Conservation (phyloP, 139 green algal genomes). For the Eudorina sp. region DNA sequence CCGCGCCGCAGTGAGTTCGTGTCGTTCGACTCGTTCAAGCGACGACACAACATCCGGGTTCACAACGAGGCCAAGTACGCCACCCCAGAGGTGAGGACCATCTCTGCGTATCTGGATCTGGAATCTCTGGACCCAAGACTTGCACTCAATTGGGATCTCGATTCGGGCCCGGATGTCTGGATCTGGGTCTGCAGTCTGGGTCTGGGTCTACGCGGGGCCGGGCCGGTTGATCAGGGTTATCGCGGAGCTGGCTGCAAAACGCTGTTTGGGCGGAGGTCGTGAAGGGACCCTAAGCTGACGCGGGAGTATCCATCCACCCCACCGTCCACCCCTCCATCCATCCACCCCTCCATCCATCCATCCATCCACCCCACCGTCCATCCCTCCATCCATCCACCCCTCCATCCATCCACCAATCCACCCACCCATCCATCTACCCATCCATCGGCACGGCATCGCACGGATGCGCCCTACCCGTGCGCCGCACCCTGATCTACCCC, state of each 20-base stretch:
- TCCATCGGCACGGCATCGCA: neutral
- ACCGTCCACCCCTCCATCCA: neutral
- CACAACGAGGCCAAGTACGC: conserved; percentile 28
- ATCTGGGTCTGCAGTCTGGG: neutral
- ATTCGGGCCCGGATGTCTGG: neutral
- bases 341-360: neutral
- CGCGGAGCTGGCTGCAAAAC: neutral
- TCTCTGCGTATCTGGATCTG: neutral
- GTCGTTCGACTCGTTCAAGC: conserved; percentile 39
- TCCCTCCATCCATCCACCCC: neutral
- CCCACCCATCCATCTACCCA: too few species aligned
- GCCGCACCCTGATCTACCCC: too few species aligned
- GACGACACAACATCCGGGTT: conserved; percentile 2
- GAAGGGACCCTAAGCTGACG: neutral
- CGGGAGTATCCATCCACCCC: neutral
- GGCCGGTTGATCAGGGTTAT: too few species aligned
- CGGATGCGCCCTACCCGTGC: neutral
- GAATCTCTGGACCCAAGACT: neutral
- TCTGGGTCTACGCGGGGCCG: neutral
- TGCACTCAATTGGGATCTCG: too few species aligned
- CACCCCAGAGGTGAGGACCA: neutral
- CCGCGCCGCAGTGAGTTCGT: conserved; percentile 27
- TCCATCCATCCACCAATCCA: neutral
- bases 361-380: neutral
- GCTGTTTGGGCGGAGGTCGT: neutral